Percentiles rank a stretch among this genome's conserved stretches.
Conservation (phyloP, 768 basidiomycete species). For the Amanita inopinata region DNA sequence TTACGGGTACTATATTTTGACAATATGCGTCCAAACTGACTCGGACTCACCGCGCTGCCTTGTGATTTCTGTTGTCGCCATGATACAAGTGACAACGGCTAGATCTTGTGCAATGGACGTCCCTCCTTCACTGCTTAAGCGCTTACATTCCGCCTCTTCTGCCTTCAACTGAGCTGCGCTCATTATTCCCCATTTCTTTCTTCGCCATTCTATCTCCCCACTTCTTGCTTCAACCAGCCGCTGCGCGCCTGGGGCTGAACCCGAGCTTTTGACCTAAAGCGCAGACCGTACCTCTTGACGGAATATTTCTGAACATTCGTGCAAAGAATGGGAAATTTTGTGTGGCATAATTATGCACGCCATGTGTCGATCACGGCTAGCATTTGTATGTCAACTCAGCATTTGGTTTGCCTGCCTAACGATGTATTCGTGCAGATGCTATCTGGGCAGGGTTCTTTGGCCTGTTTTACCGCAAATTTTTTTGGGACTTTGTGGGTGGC, state of each 20-base stretch:
- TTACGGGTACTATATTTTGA: no score
- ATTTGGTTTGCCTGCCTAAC: neutral
- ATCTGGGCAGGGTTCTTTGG: constrained; percentile 80
- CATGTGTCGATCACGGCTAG: constrained; percentile 59
- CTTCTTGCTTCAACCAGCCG: constrained; percentile 20
- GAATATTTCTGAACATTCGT: constrained; percentile 15
- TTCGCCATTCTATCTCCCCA: constrained; percentile 20
- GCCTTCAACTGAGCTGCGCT: constrained; percentile 24
- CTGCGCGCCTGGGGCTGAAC: constrained; percentile 23
- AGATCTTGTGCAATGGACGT: no score
- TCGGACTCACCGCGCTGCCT: no score
- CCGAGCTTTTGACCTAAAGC: constrained; percentile 24
- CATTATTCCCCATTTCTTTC: constrained; percentile 8
- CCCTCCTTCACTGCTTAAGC: constrained; percentile 4
- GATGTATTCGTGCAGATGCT: constrained; percentile 37
- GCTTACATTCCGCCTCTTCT: constrained; percentile 15
- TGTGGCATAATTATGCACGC: constrained; percentile 76
- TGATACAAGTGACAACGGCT: no score
- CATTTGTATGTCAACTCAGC: constrained; percentile 47
- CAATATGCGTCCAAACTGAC: no score
- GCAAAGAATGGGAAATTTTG: constrained; percentile 60
- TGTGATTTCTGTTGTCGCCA: no score
- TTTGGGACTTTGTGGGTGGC: constrained; percentile 91
- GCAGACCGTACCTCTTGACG: constrained; percentile 19
- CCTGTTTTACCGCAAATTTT: constrained; percentile 84